These are phyloP conservation scores for Cadophora sp. DNA, from an alignment of 2,329 filamentous ascomycete genomes.

Conservation along the genomic window DNA sequence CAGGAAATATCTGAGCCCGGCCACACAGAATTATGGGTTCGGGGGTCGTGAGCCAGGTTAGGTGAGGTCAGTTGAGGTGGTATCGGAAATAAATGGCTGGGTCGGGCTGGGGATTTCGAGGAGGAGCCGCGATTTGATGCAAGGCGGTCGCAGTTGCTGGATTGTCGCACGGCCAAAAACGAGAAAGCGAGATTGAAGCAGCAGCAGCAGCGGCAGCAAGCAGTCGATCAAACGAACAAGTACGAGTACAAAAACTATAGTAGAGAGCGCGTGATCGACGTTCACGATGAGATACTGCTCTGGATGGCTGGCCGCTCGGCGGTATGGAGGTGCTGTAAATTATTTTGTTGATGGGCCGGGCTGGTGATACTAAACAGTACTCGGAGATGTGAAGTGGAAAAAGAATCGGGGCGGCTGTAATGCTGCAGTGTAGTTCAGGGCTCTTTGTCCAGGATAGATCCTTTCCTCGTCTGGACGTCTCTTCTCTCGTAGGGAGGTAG, in stretches of 20 bases:
- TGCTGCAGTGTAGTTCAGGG: background rate
- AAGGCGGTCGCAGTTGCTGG: conserved; percentile 10
- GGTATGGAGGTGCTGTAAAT: background rate
- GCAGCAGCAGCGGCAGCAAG: background rate
- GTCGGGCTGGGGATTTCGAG: background rate
- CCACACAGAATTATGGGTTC: conserved; percentile 12
- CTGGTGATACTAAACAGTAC: background rate
- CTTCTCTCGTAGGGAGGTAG: background rate
- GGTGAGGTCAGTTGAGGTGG: conserved; percentile 7
- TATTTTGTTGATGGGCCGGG: background rate
- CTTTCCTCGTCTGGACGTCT: background rate
- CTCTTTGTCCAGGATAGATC: background rate
- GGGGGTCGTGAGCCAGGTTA: conserved; percentile 21
- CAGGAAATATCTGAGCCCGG: conserved; percentile 11
- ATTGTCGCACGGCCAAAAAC: conserved; percentile 1
- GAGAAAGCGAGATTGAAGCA: background rate
- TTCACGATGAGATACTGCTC: conserved; percentile 5
- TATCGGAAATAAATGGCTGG: conserved; percentile 16
- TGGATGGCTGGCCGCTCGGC: background rate
- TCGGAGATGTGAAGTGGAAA: conserved; percentile 3
- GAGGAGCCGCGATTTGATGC: conserved; percentile 10
- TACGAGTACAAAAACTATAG: background rate
- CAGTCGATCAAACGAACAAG: background rate
- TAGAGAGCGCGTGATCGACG: background rate
- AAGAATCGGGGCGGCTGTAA: conserved; percentile 4